Conservation (phyloP, 2,329 filamentous ascomycete genomes). For the Beauveria sp. region DNA sequence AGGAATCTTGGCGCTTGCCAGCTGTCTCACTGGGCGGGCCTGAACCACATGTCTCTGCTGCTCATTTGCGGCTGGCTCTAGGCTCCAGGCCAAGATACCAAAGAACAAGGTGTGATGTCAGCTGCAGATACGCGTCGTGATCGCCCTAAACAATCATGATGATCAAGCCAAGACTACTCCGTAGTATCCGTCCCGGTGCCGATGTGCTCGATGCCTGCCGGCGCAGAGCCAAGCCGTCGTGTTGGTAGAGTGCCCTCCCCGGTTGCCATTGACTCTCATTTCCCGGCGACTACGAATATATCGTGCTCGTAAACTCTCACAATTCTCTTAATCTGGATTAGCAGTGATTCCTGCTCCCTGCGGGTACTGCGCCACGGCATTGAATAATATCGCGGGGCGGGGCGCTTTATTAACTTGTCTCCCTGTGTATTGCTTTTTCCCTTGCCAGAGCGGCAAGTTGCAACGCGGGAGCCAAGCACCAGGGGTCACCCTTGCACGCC, state of each 20-base stretch:
- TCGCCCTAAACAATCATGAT: not conserved
- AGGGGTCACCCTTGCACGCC: not conserved
- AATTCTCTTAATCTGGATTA: too few relatives aligned
- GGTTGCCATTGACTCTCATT: not conserved
- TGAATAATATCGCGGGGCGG: not conserved
- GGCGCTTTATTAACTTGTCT: not conserved
- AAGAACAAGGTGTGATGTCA: constrained; percentile 1
- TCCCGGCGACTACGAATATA: not conserved
- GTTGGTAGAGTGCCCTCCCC: too few relatives aligned
- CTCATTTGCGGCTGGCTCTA: constrained; percentile 4
- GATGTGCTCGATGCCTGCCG: not conserved
- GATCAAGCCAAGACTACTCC: not conserved
- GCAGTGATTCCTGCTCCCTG: not conserved
- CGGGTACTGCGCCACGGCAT: not conserved
- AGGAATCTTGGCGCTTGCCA: not conserved
- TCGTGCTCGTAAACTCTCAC: too few relatives aligned
- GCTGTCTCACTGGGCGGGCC: not conserved
- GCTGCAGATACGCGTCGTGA: constrained; percentile 5
- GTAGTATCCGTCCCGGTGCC: not conserved
- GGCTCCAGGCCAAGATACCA: too few relatives aligned
- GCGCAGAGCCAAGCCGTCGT: not conserved
- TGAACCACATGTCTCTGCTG: not conserved
- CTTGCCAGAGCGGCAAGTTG: too few relatives aligned
- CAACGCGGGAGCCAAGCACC: not conserved
- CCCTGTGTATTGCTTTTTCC: constrained; percentile 5